These are phyloP conservation scores for Aspergillus kassunensis DNA, from an alignment of 495 filamentous ascomycete genomes.

Conservation along the genomic window DNA sequence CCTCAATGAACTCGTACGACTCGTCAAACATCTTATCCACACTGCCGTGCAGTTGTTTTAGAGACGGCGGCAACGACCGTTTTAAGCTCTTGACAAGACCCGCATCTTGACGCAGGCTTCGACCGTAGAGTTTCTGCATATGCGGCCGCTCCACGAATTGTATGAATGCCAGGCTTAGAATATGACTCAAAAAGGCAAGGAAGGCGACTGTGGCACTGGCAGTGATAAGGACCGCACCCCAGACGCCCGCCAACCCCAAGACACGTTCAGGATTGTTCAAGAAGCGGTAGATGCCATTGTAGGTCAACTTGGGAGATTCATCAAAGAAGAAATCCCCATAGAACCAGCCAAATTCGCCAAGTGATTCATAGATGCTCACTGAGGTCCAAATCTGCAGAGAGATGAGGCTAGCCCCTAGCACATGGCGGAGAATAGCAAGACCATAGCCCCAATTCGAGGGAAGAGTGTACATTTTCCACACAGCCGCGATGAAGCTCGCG, in stretches of 20 bases:
- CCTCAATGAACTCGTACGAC: conserved; percentile 82
- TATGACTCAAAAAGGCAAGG: conserved; percentile 79
- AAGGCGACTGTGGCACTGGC: conserved; percentile 78
- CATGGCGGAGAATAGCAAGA: conserved; percentile 78
- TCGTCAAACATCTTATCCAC: conserved; percentile 84
- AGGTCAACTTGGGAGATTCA: conserved; percentile 78
- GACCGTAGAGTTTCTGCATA: conserved; percentile 97
- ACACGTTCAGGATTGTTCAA: conserved; percentile 96
- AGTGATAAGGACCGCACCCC: conserved; percentile 91
- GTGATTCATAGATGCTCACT: conserved; percentile 88
- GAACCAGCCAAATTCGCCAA: conserved; percentile 99
- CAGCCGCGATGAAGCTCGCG: conserved; percentile 80
- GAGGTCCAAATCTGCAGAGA: conserved; percentile 91
- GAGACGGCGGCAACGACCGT: conserved; percentile 78
- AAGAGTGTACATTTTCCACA: conserved; percentile 92
- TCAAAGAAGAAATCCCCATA: conserved; percentile 97
- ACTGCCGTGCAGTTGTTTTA: conserved; percentile 71
- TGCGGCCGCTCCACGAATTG: conserved; percentile 93
- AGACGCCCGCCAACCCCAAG: conserved; percentile 89
- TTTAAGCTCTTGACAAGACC: conserved; percentile 88
- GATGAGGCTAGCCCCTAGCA: conserved; percentile 74
- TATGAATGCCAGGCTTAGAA: conserved; percentile 81
- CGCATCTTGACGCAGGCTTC: conserved; percentile 75
- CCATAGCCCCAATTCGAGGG: conserved; percentile 83
- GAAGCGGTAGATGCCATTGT: conserved; percentile 95